These are phyloP conservation scores for Daedaleopsis sinensis DNA, from an alignment of 768 basidiomycete genomes.

Conservation along the genomic window DNA sequence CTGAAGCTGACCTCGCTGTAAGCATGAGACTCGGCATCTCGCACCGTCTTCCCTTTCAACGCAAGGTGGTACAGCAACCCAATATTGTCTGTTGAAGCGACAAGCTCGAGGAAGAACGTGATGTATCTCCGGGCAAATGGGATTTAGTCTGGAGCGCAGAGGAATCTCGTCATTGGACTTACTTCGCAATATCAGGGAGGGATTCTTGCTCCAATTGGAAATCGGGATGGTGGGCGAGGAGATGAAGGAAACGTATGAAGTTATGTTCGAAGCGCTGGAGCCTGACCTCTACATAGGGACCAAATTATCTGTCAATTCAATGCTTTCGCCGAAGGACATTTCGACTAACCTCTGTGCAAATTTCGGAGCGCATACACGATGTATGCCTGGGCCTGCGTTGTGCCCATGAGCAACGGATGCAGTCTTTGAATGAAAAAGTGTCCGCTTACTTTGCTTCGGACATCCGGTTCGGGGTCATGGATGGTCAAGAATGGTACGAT, in stretches of 20 bases:
- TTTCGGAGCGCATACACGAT: slow-evolving; percentile 50
- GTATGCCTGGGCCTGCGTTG: slow-evolving; percentile 56
- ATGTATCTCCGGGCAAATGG: slow-evolving; percentile 63
- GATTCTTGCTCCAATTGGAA: slow-evolving; percentile 70
- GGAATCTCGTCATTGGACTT: slow-evolving; percentile 26
- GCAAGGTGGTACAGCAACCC: slow-evolving; percentile 84
- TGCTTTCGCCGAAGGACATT: background rate
- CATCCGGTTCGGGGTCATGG: slow-evolving; percentile 87
- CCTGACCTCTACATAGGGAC: slow-evolving; percentile 44
- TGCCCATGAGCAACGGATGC: slow-evolving; percentile 13
- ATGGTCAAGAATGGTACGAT: slow-evolving; percentile 86
- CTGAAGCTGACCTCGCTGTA: slow-evolving; percentile 63
- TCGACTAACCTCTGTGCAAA: slow-evolving; percentile 45
- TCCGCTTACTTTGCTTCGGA: slow-evolving; percentile 61
- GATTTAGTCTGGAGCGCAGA: background rate
- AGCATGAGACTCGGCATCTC: slow-evolving; percentile 69
- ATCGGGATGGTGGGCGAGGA: slow-evolving; percentile 95
- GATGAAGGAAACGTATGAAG: slow-evolving; percentile 83
- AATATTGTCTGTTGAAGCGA: slow-evolving; percentile 81
- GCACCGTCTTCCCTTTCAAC: slow-evolving; percentile 81
- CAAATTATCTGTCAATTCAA: background rate
- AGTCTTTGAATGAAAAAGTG: background rate
- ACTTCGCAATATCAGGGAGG: slow-evolving; percentile 83
- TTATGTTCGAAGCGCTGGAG: slow-evolving; percentile 78
- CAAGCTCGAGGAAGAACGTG: slow-evolving; percentile 80